Base-by-base conservation (phyloP, 306 rosid genomes). In the Pachyrhizus erosus region DNA sequence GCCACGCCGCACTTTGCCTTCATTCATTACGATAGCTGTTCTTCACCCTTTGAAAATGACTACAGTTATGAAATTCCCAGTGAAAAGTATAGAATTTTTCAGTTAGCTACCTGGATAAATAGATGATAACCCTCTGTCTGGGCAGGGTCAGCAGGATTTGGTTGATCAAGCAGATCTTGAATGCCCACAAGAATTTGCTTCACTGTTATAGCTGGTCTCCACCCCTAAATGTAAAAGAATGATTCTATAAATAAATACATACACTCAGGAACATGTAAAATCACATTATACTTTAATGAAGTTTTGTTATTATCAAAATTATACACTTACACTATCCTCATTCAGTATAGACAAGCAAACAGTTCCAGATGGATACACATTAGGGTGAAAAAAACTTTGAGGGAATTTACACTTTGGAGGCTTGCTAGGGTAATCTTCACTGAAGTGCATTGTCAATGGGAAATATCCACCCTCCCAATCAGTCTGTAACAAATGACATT, bases 181-280 rank as follows among this genome's bases (percentile, higher is more conserved):
- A 96, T 93, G 31, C 99, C 99, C 69, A 96, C 92, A 66, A 96
- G 97, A 84, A 96, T 96, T 84, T 96, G 99, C 87, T 91, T 93
- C 58, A 96, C 99, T 11, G 99, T 96, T 86, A 93, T 96, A 66
- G 98, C 98, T 26, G 99, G 99, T 87, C 98, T 93, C 99, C 98
- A 96, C 52, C 98, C 99, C 98, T 96, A 82, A 80, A 68, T 39
- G 11, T 39, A 40, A 39, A 10, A 40, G 5, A 68, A 40, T 39
- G 74, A 45, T 29, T 29, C 24, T 18, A 37, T 74, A 68, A 81
- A 37, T 74, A 68, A 81, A 51, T 61, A 33, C 0, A 12, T 37
- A 42, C 23, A 29, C 74, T 51, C 2, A 39, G 46, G 65, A 64
- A 42, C 21, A 60, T 37, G 60, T 67, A 34, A 49, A 37, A 72